Evolutionary conservation across 306 rosid genomes (phyloP), one percentile per base, ranked within the genome.

Genomic region (Mucuna pruriens): DNA sequence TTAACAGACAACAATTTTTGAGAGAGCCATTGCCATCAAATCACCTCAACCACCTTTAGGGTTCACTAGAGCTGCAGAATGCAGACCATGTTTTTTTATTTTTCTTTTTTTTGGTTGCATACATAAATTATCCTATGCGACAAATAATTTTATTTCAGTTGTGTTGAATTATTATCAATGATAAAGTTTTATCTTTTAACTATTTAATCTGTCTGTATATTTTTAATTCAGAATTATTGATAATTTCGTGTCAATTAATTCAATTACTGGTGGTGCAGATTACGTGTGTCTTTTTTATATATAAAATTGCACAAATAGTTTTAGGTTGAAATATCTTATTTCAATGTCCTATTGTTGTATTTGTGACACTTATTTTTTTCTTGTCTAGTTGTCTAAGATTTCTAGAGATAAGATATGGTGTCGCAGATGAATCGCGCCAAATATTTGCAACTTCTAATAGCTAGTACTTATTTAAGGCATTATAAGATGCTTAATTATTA

Each of bases 1-100:
- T n/a, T 49, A 9, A 19, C n/a, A 44, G 71, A 79, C 83, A 69
- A 13, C 0, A 51, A 1, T 15, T 58, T 60, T 52, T 22, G 23
- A 44, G 65, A 64, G 67, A 72, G 49, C 34, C 57, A 68, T 78
- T 77, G 19, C 75, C 80, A 46, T 71, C 75, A 48, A 80, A 73
- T 81, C 80, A 73, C 23, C 71, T 61, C 66, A 61, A 61, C 72
- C 8, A 57, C 77, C 34, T 34, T 67, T 26, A 2, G 60, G 60
- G 2, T 29, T 23, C 9, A 38, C 29, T 54, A 6, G 25, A n/a
- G 25, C 72, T 57, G 2, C 3, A 31, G 13, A 44, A 34, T 9
- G 10, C 33, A 10, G 0, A 60, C 19, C 68, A 61, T 63, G 8
- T 16, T 22, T 9, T 20, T 49, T 49, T n/a, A n/a, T n/a, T n/a